Conservation (phyloP, 257 asterid genomes). For the Phtheirospermum japonicum region DNA sequence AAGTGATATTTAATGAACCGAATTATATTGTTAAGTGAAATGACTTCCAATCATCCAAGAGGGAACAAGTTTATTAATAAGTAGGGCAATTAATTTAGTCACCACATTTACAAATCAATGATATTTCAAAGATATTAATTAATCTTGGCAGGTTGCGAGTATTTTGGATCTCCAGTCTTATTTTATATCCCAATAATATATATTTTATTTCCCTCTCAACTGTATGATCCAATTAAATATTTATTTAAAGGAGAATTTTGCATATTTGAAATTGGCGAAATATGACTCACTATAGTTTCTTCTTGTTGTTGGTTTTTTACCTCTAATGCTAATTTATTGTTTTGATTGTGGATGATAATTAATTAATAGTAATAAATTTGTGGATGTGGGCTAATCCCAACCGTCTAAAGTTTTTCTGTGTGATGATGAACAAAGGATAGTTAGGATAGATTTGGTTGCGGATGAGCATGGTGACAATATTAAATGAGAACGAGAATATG, state of each 20-base stretch:
- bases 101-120: neutral
- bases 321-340: neutral
- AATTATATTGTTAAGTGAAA: neutral
- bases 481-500: constrained; percentile 28
- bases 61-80: constrained; percentile 28
- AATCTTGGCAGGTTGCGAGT: constrained; percentile 30
- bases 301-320: neutral
- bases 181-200: too few species aligned
- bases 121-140: neutral
- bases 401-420: too few species aligned
- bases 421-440: too few species aligned
- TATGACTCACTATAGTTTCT: too few species aligned
- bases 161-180: neutral
- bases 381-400: constrained; percentile 27
- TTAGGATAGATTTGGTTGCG: constrained; percentile 11
- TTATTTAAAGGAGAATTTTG: too few species aligned
- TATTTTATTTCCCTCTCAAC: neutral
- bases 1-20: constrained; percentile 20
- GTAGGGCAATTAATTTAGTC: constrained; percentile 21
- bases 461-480: constrained; percentile 20
- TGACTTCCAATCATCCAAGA: constrained; percentile 3
- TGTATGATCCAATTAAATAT: neutral
- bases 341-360: neutral
- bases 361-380: too few species aligned
- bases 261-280: neutral